Evolutionary conservation across 140 eudicot species (phyloP).

Genomic region (Ambrosia hybrid): DNA sequence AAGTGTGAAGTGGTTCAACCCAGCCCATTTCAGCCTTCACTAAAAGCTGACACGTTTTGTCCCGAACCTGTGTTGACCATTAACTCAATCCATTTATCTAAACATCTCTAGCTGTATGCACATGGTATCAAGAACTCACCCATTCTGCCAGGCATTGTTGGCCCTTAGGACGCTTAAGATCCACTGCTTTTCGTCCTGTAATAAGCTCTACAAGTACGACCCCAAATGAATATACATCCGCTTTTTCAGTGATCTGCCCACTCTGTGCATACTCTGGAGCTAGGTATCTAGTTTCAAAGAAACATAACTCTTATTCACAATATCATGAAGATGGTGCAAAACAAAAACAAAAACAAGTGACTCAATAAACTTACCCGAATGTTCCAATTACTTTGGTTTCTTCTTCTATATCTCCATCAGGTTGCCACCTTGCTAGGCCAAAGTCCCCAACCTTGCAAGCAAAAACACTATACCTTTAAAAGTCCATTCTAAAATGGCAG

Average conservation of each 20-base stretch:
- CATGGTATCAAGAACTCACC: conserved; percentile 40
- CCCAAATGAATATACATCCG: conserved; percentile 88
- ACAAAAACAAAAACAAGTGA: neutral
- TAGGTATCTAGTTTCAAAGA: conserved; percentile 54
- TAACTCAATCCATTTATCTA: too few relatives aligned
- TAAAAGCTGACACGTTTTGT: too few relatives aligned
- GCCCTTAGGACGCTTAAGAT: conserved; percentile 86
- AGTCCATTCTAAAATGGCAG: neutral
- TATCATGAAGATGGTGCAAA: neutral
- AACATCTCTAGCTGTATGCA: neutral
- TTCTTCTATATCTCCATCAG: conserved; percentile 93
- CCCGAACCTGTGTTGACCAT: too few relatives aligned
- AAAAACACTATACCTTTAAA: neutral
- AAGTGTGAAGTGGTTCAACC: neutral
- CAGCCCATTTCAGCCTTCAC: too few relatives aligned
- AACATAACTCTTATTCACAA: neutral
- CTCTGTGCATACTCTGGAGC: conserved; percentile 97
- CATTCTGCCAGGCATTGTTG: conserved; percentile 96
- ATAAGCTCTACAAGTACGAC: conserved; percentile 87
- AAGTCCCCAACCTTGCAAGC: conserved; percentile 87
- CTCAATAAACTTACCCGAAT: conserved; percentile 61
- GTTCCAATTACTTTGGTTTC: conserved; percentile 98
- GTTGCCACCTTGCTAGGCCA: conserved; percentile 99
- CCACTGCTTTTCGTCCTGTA: conserved; percentile 90
- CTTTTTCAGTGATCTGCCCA: conserved; percentile 91